Evolutionary conservation across 805 yeast genomes (phyloP), one percentile per base, ranked within the genome.

Genomic region (Zygotorulaspora chibaensis): DNA sequence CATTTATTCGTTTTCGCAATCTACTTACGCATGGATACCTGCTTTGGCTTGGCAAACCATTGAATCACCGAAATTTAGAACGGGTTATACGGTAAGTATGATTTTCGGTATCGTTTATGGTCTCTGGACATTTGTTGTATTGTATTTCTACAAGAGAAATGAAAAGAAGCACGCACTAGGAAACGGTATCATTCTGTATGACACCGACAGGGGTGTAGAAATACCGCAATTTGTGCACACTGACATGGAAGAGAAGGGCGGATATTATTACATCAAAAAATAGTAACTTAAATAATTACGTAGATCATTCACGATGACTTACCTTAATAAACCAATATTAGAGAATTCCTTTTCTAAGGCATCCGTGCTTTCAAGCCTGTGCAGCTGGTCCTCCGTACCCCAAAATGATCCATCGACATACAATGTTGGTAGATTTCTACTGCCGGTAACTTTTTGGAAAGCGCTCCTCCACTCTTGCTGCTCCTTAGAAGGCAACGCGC

Each of bases 21-120:
- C 79, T 5, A 72, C 81, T 1, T 71, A 80, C 26, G 81, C 83
- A 1, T 80, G 83, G 80, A 76, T 74, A 51, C 72, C 82, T 2
- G 70, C 74, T 11, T 54, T 73, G 26, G 71, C 72, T n/a, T 73
- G 74, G 74, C 76, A 74, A 49, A 81, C 85, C 1, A 74, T 69
- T 3, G 83, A 79, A 44, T 72, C 80, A 6, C 86, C 86, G 25
- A 64, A 76, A 33, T 81, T 68, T 58, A 65, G 65, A 38, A 78
- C 74, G 41, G 85, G 84, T 48, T 80, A 70, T 59, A 61, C 74
- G 1, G 73, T 74, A 16, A 74, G 80, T 18, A 73, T 78, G n/a
- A 51, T 70, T 11, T 69, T 74, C 52, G 80, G 74, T 4, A 59
- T 68, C 12, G 62, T 73, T 15, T 74, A 76, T 53, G 66, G 71